Evolutionary conservation across 495 filamentous ascomycete species (phyloP), one percentile per base, ranked within the genome.

Genomic region (Penicillium malachiteum): DNA sequence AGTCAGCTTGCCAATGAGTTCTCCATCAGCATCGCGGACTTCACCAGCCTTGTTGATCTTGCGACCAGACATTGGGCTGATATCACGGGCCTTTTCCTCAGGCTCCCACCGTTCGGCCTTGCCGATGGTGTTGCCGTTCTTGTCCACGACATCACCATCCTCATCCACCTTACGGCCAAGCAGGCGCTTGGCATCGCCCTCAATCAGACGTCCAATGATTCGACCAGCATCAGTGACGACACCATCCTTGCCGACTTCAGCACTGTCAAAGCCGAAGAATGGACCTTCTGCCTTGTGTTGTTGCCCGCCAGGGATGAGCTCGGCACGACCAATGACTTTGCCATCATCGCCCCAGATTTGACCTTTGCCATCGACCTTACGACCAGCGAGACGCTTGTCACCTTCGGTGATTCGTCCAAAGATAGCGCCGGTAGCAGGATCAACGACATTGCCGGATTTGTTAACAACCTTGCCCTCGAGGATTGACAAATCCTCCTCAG

Each of bases 401-500:
- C 91, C 91, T 62, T 90, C 87, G 40, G 85, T 76, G 8, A 96
- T 82, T 16, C 87, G 85, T 18, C 91, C 91, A 57, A 83, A 85
- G 60, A 94, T 87, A 16, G 76, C 77, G n/a, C 91, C 91, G 30
- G 78, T 76, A 21, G 71, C 69, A 0, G 65, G 62, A 63, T 96
- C 90, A 52, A 96, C 90, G 14, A 92, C 82, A 42, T 93, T 92
- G 44, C 91, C 91, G 7, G 78, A 80, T 71, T 94, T 94, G 74
- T 96, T 96, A 65, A 94, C 87, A 5, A 85, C 81, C 79, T 90
- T 91, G 50, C 91, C 91, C 5, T 89, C 90, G 5, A 95, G 77
- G 12, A 79, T 70, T 3, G 87, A 91, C 43, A 83, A 76, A 59
- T 95, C 89, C 3, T 72, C 62, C 54, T 82, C 76, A 66, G 30